Evolutionary conservation across 768 basidiomycete genomes (phyloP).

Genomic region (Boletus pseudo-olivaceus): DNA sequence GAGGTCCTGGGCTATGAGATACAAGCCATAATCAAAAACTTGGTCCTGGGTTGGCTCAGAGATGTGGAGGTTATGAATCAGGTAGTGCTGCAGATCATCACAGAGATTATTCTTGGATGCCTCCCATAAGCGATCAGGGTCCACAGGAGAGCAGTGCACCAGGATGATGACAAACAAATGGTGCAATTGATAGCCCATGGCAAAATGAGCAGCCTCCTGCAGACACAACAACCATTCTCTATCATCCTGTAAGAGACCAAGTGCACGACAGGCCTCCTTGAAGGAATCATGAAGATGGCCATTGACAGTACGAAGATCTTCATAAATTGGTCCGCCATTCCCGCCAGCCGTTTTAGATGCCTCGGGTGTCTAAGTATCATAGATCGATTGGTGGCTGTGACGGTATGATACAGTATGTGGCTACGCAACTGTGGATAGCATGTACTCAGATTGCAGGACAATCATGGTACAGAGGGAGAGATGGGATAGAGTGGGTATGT

Average conservation of each 20-base stretch:
- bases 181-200: too few species aligned
- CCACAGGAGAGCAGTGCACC: too few species aligned
- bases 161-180: too few species aligned
- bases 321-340: conserved; percentile 17
- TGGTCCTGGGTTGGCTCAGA: not conserved
- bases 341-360: too few species aligned
- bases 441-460: too few species aligned
- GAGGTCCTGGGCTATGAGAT: not conserved
- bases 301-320: conserved; percentile 3
- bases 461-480: too few species aligned
- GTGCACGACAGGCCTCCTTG: conserved; percentile 38
- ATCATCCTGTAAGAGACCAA: conserved; percentile 45
- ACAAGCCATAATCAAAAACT: not conserved
- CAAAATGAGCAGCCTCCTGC: conserved; percentile 30
- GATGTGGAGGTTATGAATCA: not conserved
- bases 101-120: not conserved
- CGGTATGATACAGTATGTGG: too few species aligned
- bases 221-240: conserved; percentile 43
- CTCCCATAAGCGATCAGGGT: too few species aligned
- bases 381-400: too few species aligned
- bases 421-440: too few species aligned
- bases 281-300: conserved; percentile 29
- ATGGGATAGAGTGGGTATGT: too few species aligned
- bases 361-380: too few species aligned
- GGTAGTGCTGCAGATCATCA: not conserved